Percentiles rank a stretch among this genome's conserved stretches.
Conservation (phyloP, 2,329 filamentous ascomycete genomes). For the Falciphora oryzae region DNA sequence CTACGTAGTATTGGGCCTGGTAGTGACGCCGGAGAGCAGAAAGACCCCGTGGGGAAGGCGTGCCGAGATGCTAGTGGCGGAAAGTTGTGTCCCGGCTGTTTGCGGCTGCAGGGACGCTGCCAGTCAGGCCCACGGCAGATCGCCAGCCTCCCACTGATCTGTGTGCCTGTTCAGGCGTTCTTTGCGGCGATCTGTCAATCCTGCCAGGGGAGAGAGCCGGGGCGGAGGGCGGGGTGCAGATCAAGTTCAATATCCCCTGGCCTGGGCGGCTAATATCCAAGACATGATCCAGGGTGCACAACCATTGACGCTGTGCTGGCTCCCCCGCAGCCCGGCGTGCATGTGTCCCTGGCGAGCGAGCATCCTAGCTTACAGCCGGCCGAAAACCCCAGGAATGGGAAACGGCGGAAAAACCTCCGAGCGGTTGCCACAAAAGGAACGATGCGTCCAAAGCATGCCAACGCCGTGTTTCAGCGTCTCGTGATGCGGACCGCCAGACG, state of each 20-base stretch:
- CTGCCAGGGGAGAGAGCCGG: background rate
- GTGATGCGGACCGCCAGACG: too few relatives aligned
- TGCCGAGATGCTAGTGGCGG: background rate
- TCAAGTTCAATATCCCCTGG: background rate
- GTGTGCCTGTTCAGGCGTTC: background rate
- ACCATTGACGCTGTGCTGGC: too few relatives aligned
- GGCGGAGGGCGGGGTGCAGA: background rate
- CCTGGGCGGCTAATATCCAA: background rate
- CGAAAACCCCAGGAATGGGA: background rate
- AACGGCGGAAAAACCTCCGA: background rate
- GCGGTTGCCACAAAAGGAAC: background rate
- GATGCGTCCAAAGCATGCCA: background rate
- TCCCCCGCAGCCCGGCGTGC: too few relatives aligned
- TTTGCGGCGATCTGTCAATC: background rate
- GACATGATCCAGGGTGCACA: background rate
- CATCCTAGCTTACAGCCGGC: too few relatives aligned
- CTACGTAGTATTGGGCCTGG: background rate
- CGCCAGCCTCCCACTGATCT: too few relatives aligned
- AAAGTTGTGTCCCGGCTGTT: conserved; percentile 2
- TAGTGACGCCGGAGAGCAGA: too few relatives aligned
- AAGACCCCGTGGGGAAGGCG: background rate
- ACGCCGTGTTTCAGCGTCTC: background rate
- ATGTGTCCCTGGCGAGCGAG: too few relatives aligned
- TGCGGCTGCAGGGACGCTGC: background rate
- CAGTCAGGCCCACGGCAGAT: too few relatives aligned